Evolutionary conservation across 768 basidiomycete genomes (phyloP).

Genomic region (Suillus luteus): DNA sequence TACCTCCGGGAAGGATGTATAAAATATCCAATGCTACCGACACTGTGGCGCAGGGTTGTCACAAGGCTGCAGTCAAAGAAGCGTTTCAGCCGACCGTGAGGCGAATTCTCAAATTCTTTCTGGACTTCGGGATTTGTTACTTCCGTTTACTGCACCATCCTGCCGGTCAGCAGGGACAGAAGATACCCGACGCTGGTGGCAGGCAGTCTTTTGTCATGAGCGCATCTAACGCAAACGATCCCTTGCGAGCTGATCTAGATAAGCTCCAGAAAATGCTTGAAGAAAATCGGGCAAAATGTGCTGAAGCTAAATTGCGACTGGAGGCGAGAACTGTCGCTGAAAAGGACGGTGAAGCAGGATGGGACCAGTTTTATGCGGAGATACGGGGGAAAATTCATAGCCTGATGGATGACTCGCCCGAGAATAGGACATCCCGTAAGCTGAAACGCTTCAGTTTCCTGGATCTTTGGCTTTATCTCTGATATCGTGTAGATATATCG

Average conservation of each 20-base stretch:
- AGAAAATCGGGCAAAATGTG: conserved; percentile 9
- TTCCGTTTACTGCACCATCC: neutral
- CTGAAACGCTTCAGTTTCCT: conserved; percentile 1
- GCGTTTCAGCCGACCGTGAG: neutral
- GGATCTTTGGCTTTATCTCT: neutral
- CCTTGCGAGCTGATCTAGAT: conserved; percentile 1
- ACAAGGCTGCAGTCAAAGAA: neutral
- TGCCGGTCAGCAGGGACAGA: neutral
- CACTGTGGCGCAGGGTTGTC: neutral
- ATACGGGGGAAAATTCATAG: conserved; percentile 4
- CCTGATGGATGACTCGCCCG: neutral
- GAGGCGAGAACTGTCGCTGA: conserved; percentile 1
- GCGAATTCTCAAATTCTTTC: neutral
- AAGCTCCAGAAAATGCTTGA: conserved; percentile 7
- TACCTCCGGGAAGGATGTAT: neutral
- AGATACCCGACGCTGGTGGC: neutral
- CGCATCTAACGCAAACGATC: conserved; percentile 1
- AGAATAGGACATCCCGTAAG: conserved; percentile 4
- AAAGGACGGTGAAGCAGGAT: neutral
- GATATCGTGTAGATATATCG: neutral
- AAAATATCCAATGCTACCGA: neutral
- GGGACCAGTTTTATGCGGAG: conserved; percentile 2
- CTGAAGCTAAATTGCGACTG: conserved; percentile 1
- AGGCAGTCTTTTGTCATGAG: neutral
- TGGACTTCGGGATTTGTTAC: neutral